Evolutionary conservation across 257 asterid genomes (phyloP).

Genomic region (Agastache rugosa): DNA sequence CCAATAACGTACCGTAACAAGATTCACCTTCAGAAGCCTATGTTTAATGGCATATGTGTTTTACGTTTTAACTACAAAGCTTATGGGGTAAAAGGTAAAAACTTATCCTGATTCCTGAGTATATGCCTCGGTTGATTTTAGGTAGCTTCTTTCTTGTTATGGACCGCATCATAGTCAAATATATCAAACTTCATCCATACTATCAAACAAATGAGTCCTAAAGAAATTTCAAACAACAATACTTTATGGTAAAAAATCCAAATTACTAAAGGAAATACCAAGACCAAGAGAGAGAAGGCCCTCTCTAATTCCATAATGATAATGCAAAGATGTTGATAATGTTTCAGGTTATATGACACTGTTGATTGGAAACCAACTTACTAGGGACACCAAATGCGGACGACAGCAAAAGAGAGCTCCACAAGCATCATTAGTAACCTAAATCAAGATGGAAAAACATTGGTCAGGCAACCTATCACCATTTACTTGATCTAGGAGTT

Average conservation of each 20-base stretch:
- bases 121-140: no score
- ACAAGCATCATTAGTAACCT: slow-evolving; percentile 72
- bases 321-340: background rate
- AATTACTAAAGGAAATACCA: background rate
- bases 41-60: no score
- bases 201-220: no score
- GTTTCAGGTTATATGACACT: background rate
- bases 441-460: slow-evolving; percentile 66
- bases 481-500: slow-evolving; percentile 21
- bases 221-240: no score
- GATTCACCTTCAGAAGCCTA: no score
- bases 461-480: slow-evolving; percentile 52
- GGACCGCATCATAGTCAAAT: no score
- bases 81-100: no score
- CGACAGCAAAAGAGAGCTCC: slow-evolving; percentile 65
- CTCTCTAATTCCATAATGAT: background rate
- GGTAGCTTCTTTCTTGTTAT: no score
- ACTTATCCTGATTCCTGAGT: no score
- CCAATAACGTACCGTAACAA: no score
- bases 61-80: no score
- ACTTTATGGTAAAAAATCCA: background rate
- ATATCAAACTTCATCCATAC: no score
- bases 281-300: background rate
- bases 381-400: slow-evolving; percentile 28
- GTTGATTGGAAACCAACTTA: background rate